These are phyloP conservation scores for Aspergillus nidulans DNA, from an alignment of 495 filamentous ascomycete genomes.

Conservation along the genomic window DNA sequence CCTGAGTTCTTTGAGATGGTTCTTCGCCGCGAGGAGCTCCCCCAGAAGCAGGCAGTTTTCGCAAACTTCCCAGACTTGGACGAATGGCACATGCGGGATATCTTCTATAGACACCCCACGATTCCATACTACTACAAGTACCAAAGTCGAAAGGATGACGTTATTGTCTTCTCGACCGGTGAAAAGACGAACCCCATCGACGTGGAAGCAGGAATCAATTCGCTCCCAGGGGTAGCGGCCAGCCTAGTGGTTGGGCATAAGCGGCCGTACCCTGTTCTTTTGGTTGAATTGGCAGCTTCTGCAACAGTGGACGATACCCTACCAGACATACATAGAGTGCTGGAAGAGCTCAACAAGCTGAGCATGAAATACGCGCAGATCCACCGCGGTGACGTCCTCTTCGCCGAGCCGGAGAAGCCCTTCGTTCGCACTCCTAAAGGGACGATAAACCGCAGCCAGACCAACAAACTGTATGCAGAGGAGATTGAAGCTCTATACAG, in stretches of 20 bases:
- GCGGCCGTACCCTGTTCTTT: slow-evolving; percentile 39
- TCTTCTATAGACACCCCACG: slow-evolving; percentile 48
- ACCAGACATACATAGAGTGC: slow-evolving; percentile 36
- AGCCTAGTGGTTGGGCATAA: slow-evolving; percentile 48
- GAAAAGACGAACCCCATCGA: slow-evolving; percentile 57
- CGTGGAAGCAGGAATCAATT: slow-evolving; percentile 43
- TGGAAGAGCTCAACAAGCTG: slow-evolving; percentile 43
- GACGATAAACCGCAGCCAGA: slow-evolving; percentile 44
- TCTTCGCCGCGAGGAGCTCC: slow-evolving; percentile 1
- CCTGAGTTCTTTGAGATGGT: slow-evolving; percentile 12
- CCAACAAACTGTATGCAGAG: slow-evolving; percentile 44
- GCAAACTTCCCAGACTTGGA: slow-evolving; percentile 50
- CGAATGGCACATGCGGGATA: slow-evolving; percentile 52
- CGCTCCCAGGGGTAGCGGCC: slow-evolving; percentile 40
- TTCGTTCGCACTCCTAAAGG: slow-evolving; percentile 53
- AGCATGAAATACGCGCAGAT: slow-evolving; percentile 40
- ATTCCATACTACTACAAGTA: slow-evolving; percentile 45
- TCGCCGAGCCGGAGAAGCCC: slow-evolving; percentile 46
- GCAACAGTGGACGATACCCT: slow-evolving; percentile 17
- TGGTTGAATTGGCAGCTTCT: slow-evolving; percentile 40
- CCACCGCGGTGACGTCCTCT: slow-evolving; percentile 17
- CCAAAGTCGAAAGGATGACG: slow-evolving; percentile 50
- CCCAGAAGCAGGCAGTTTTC: slow-evolving; percentile 13
- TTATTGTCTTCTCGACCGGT: slow-evolving; percentile 57
- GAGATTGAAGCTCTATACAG: slow-evolving; percentile 51